Evolutionary conservation across 768 basidiomycete genomes (phyloP).

Genomic region (Termitomyces sp.): DNA sequence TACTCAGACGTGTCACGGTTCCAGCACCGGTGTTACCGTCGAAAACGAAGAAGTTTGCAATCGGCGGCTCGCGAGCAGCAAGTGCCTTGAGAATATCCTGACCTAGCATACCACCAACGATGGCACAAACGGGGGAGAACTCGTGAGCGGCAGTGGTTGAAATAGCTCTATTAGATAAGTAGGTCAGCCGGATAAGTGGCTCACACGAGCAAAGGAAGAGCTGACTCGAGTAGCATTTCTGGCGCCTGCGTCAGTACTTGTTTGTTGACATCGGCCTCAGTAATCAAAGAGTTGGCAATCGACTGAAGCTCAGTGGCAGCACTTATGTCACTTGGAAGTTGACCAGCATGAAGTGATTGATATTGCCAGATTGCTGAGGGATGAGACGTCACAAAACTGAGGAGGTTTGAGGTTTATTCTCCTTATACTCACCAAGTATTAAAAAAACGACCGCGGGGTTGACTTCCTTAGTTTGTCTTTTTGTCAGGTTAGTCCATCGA

Average conservation of each 20-base stretch:
- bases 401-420: background rate
- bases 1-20: slow-evolving; percentile 56
- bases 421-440: slow-evolving; percentile 55
- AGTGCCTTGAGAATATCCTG: slow-evolving; percentile 94
- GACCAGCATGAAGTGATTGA: slow-evolving; percentile 52
- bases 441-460: slow-evolving; percentile 71
- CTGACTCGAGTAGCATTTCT: slow-evolving; percentile 60
- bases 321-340: slow-evolving; percentile 49
- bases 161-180: slow-evolving; percentile 45
- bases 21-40: slow-evolving; percentile 80
- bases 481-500: slow-evolving; percentile 66
- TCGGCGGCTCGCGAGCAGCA: slow-evolving; percentile 86
- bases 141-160: slow-evolving; percentile 73
- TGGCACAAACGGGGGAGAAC: slow-evolving; percentile 91
- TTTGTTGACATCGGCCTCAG: slow-evolving; percentile 64
- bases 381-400: background rate
- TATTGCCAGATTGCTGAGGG: slow-evolving; percentile 79
- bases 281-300: slow-evolving; percentile 61
- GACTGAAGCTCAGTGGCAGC: slow-evolving; percentile 54
- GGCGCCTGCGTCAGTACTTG: slow-evolving; percentile 59
- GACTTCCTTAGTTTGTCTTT: slow-evolving; percentile 78
- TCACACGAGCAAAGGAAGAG: slow-evolving; percentile 8
- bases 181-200: background rate
- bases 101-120: slow-evolving; percentile 90
- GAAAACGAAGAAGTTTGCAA: slow-evolving; percentile 89